Evolutionary conservation across 2,329 filamentous ascomycete species (phyloP), one percentile per base, ranked within the genome.

Genomic region (Dothistroma pini): DNA sequence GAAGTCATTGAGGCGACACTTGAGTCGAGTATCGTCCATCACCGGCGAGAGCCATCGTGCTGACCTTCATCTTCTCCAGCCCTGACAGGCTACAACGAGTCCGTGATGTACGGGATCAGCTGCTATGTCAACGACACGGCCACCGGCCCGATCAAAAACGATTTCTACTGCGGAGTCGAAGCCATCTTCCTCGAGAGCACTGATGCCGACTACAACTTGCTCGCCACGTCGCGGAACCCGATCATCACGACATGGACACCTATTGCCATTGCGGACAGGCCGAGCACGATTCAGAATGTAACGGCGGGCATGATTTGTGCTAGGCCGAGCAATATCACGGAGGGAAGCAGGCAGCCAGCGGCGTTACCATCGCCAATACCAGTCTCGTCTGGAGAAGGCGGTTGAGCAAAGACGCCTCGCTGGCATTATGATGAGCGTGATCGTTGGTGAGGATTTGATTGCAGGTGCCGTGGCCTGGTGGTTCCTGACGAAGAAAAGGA

Each of bases 51-150:
- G 25, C 57, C 14, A 56, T 50, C 53, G 54, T 10, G 9, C 47
- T 54, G 38, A 58, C 34, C 32, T 11, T 21, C 12, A 12, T 19
- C 32, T 29, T 29, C 25, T 29, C 22, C 25, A 58, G 49, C 32
- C 6, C 29, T 58, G 9, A 58, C 61, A 29, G 61, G 58, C 14
- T 62, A 56, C 47, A 58, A 63, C 47, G 16, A 59, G 21, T 60
- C 58, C 5, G 12, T 50, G n/a, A 21, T 63, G 12, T 59, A 63
- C 22, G 19, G 25, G n/a, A 21, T 44, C 1, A 49, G 52, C 34
- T 61, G 61, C 54, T 21, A 52, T 12, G 47, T 56, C 9, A 62
- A 59, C 19, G 51, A 21, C 1, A 60, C 16, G 5, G 52, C 44
- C 29, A 50, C 53, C 12, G 38, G n/a, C 21, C 51, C 21, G 38